Evolutionary conservation across 371 early-diverging fungal species (phyloP).

Genomic region (Zopfochytrium polystomum): DNA sequence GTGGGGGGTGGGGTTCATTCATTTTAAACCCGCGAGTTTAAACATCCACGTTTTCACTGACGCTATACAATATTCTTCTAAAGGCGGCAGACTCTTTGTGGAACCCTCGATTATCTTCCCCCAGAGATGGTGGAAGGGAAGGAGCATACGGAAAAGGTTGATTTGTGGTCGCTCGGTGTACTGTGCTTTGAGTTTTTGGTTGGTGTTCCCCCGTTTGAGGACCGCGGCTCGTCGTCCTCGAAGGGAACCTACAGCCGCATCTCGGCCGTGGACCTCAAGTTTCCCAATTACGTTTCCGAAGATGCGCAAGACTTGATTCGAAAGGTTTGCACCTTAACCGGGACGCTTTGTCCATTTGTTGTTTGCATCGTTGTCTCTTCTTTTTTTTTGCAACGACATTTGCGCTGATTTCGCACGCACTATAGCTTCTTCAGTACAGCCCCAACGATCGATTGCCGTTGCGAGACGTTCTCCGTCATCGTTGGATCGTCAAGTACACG

Average conservation of each 20-base stretch:
- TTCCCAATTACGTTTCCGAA: slow-evolving; percentile 76
- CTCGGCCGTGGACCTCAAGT: slow-evolving; percentile 74
- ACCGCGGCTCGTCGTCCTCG: slow-evolving; percentile 53
- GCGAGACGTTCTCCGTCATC: slow-evolving; percentile 73
- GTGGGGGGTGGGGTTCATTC: slow-evolving; percentile 38
- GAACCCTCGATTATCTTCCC: slow-evolving; percentile 96
- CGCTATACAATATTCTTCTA: not conserved
- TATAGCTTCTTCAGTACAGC: slow-evolving; percentile 69
- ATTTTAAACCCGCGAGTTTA: not conserved
- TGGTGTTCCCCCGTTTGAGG: slow-evolving; percentile 96
- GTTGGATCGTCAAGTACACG: slow-evolving; percentile 61
- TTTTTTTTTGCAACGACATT: not conserved
- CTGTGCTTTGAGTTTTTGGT: slow-evolving; percentile 94
- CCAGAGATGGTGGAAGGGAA: slow-evolving; percentile 85
- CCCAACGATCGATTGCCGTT: slow-evolving; percentile 74
- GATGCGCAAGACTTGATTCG: slow-evolving; percentile 90
- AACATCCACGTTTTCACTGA: not conserved
- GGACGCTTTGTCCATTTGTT: slow-evolving; percentile 9
- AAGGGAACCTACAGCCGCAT: slow-evolving; percentile 82
- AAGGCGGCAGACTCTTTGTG: slow-evolving; percentile 88
- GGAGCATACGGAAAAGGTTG: slow-evolving; percentile 83
- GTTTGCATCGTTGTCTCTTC: not conserved
- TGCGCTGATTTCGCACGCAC: not conserved
- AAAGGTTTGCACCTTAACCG: slow-evolving; percentile 50
- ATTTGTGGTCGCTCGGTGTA: slow-evolving; percentile 98